Base-by-base conservation (phyloP, 331 rosid species). In the Dryas integrifolia region DNA sequence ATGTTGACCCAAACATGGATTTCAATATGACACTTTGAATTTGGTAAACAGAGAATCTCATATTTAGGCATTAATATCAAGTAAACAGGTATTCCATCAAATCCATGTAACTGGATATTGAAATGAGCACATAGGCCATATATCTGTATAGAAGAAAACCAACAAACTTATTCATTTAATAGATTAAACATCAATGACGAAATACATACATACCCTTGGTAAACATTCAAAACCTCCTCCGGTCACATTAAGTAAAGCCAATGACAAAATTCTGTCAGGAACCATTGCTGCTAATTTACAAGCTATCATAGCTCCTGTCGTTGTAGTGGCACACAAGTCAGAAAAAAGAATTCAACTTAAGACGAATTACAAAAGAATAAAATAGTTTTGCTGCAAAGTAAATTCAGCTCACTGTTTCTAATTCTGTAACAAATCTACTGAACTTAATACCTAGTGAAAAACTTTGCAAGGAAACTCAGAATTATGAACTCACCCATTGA, bases 181-280 rank as follows among this genome's bases (percentile, higher is more conserved):
- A 30, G 35, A 30, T 30, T 30, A 30, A 30, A 30, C 35, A 30
- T 30, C n/a, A 4, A 35, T 48, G 21, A 72, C 41, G 69, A 50
- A 16, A 51, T 62, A 63, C 84, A 87, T 0, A 70, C 74, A 2
- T 8, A 71, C 99, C 97, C 84, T 95, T 10, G 99, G 98, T 49
- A 90, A 76, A 86, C 99, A 95, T 75, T 91, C 87, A 64, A 84
- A 88, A 16, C 98, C 97, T 70, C 96, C 97, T 30, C 97, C 99
- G 0, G 97, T 95, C 60, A 82, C 96, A 79, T 92, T 95, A 52
- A 92, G 96, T 85, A 95, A 74, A n/a, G 92, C 96, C 87, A 95
- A 79, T 8, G 99, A 95, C 72, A 84, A 83, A 51, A 89, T 77
- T 81, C 96, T 89, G 70, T 82, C 82, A 24, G 97, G 99, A 63